Evolutionary conservation across 768 basidiomycete genomes (phyloP).

Genomic region (Ramaria sp.): DNA sequence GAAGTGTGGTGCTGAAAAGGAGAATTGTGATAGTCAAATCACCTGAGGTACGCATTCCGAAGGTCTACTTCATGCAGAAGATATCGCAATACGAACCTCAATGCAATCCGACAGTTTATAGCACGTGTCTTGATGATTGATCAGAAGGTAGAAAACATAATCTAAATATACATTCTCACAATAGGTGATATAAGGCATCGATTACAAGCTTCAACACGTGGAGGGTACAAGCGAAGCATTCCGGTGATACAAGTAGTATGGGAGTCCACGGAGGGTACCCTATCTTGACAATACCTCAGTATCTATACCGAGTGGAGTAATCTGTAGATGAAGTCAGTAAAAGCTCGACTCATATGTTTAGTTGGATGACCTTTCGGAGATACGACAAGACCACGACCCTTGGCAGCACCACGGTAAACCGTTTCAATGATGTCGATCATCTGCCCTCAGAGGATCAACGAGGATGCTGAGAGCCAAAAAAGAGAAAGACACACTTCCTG

Average conservation of each 20-base stretch:
- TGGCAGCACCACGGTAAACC: constrained; percentile 94
- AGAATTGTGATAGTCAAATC: too few species aligned
- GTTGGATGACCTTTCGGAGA: constrained; percentile 74
- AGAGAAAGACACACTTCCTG: constrained; percentile 59
- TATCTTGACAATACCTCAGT: constrained; percentile 28
- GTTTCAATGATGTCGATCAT: constrained; percentile 97
- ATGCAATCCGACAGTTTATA: too few species aligned
- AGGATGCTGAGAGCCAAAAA: neutral
- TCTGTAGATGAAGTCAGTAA: constrained; percentile 29
- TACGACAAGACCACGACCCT: constrained; percentile 95
- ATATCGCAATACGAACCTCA: too few species aligned
- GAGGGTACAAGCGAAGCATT: neutral
- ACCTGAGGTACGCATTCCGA: too few species aligned
- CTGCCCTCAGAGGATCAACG: constrained; percentile 26
- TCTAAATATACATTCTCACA: neutral
- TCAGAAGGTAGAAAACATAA: neutral
- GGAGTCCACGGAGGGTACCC: too few species aligned
- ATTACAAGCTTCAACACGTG: neutral
- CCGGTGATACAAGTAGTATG: neutral
- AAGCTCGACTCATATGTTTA: constrained; percentile 1
- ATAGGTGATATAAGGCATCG: too few species aligned
- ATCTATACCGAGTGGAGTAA: constrained; percentile 75
- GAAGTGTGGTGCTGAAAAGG: too few species aligned
- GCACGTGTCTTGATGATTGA: neutral
- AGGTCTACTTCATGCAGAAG: too few species aligned